A percentile compares a stretch with the other conserved stretches of the same genome.
Evolutionary conservation across 75 land plant genomes (phyloP).

Genomic region (Pinus albicaulis): DNA sequence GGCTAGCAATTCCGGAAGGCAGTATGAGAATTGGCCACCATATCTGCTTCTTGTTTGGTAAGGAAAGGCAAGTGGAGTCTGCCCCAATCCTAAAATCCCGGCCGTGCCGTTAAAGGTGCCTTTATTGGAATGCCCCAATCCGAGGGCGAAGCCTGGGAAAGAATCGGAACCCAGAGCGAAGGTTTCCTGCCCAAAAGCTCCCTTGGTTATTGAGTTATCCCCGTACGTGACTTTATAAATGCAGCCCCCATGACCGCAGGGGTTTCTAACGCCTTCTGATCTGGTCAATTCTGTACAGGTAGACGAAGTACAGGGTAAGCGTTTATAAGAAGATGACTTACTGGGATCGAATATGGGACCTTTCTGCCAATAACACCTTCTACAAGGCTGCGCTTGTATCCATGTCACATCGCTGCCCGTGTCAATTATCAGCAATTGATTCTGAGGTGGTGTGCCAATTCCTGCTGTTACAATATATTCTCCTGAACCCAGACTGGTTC

Average conservation of each 20-base stretch:
- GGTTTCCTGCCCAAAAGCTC: slow-evolving; percentile 44
- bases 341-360: too few species aligned
- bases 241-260: slow-evolving; percentile 20
- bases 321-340: too few species aligned
- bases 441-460: too few species aligned
- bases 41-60: slow-evolving; percentile 39
- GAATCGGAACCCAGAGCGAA: slow-evolving; percentile 31
- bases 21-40: slow-evolving; percentile 53
- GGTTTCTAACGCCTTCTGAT: too few species aligned
- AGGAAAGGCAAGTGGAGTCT: slow-evolving; percentile 48
- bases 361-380: slow-evolving; percentile 41
- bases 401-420: too few species aligned
- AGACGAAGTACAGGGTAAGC: slow-evolving; percentile 27
- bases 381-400: slow-evolving; percentile 74
- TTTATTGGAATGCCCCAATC: slow-evolving; percentile 63
- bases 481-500: slow-evolving; percentile 22
- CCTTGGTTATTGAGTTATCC: slow-evolving; percentile 53
- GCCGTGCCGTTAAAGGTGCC: slow-evolving; percentile 56
- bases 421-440: too few species aligned
- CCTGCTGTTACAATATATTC: slow-evolving; percentile 37
- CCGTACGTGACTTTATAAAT: slow-evolving; percentile 42
- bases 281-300: slow-evolving; percentile 14
- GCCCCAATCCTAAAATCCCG: slow-evolving; percentile 73
- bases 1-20: slow-evolving; percentile 36
- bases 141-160: slow-evolving; percentile 43